phyloP scores from a whole-genome alignment of 2,329 filamentous ascomycete species.

The Aspergillus novoparasiticus region DNA sequence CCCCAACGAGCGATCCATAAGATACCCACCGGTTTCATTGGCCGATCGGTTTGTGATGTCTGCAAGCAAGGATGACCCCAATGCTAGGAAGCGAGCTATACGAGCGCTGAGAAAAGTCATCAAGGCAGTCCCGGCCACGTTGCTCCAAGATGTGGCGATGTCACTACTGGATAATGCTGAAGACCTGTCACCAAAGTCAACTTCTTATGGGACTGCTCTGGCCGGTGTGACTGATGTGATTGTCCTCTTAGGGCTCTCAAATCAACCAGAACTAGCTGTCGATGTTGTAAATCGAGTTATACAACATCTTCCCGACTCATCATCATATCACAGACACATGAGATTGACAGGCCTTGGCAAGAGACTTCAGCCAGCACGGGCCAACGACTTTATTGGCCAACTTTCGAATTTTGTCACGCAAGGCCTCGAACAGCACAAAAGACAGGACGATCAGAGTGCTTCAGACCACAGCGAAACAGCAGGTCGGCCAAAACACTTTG shows the following conservation, averaged over 20 bases:
- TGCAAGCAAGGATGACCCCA: not conserved
- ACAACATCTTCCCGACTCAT: slow-evolving; percentile 17
- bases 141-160: not conserved
- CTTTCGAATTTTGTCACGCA: slow-evolving; percentile 12
- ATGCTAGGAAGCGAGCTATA: not conserved
- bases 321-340: slow-evolving; percentile 19
- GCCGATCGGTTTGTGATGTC: not conserved
- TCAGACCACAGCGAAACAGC: not conserved
- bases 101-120: not conserved
- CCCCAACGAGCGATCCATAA: not conserved
- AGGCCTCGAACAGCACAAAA: not conserved
- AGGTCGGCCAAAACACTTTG: not conserved
- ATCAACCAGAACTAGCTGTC: slow-evolving; percentile 17
- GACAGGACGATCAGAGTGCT: not conserved
- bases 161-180: not conserved
- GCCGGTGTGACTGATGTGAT: slow-evolving; percentile 12
- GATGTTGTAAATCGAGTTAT: slow-evolving; percentile 16
- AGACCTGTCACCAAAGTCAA: not conserved
- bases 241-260: slow-evolving; percentile 13
- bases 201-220: not conserved
- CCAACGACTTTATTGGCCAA: slow-evolving; percentile 7
- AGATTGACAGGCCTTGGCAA: slow-evolving; percentile 8
- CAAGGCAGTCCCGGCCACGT: not conserved
- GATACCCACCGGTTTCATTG: slow-evolving; percentile 3
- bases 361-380: slow-evolving; percentile 9